These are phyloP conservation scores for Penicillium parvum DNA, from an alignment of 495 filamentous ascomycete species.

Conservation along the genomic window DNA sequence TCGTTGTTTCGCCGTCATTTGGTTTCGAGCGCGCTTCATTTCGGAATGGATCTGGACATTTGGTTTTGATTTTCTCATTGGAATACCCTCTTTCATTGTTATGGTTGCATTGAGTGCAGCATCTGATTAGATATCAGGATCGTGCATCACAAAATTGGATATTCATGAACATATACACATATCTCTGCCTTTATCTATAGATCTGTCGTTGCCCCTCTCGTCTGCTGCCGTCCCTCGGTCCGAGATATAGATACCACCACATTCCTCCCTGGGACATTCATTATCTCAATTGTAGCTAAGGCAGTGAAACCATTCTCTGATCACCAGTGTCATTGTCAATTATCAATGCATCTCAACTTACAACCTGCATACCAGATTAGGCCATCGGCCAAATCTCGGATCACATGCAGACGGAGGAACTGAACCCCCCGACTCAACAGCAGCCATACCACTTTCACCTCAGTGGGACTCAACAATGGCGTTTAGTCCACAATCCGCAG, in stretches of 20 bases:
- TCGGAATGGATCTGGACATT: conserved; percentile 3
- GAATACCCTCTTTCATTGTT: conserved; percentile 22
- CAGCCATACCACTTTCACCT: not conserved
- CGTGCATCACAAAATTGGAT: not conserved
- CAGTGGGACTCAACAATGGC: not conserved
- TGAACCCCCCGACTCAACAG: not conserved
- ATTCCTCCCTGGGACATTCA: too few species aligned
- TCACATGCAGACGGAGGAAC: not conserved
- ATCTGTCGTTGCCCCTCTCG: too few species aligned
- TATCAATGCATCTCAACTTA: too few species aligned
- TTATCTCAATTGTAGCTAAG: too few species aligned
- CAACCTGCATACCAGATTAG: too few species aligned
- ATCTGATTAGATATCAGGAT: conserved; percentile 12
- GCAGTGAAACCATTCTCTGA: too few species aligned
- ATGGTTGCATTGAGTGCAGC: conserved; percentile 5
- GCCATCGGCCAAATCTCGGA: not conserved
- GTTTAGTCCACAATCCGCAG: not conserved
- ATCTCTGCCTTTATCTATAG: not conserved
- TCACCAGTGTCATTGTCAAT: not conserved
- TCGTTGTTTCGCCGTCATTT: too few species aligned
- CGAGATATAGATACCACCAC: too few species aligned
- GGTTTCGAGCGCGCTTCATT: conserved; percentile 29
- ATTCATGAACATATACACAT: too few species aligned
- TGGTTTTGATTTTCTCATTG: conserved; percentile 18
- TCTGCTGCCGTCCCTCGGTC: not conserved